Percentiles rank a stretch among this genome's conserved stretches.
Conservation (phyloP, 1,284 basidiomycete genomes). For the Polyporus tsugae region DNA sequence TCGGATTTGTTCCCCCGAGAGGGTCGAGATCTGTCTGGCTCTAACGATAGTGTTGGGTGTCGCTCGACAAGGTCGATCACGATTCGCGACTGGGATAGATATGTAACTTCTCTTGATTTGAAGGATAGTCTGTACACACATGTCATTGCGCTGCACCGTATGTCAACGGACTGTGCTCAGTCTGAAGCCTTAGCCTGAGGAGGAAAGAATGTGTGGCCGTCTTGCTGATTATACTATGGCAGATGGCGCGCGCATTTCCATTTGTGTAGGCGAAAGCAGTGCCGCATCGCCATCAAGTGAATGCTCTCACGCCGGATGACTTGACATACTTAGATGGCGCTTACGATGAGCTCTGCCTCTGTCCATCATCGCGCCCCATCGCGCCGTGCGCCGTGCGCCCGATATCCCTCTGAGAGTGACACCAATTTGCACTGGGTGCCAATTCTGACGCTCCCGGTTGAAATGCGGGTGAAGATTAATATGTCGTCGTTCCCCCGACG, state of each 20-base stretch:
- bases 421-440: neutral
- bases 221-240: neutral
- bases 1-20: neutral
- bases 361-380: constrained; percentile 2
- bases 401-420: neutral
- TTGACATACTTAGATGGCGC: too few relatives aligned
- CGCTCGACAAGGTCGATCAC: neutral
- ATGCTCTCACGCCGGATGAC: neutral
- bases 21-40: neutral
- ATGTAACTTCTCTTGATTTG: neutral
- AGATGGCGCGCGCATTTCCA: neutral
- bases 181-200: neutral
- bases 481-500: neutral
- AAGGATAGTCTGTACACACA: neutral
- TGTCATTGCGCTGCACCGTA: neutral
- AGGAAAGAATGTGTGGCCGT: neutral
- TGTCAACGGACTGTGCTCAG: neutral
- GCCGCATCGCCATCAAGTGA: neutral
- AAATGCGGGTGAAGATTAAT: neutral
- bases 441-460: too few relatives aligned
- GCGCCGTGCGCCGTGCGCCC: neutral
- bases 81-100: neutral
- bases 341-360: neutral
- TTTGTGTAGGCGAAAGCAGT: neutral
- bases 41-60: too few relatives aligned